Evolutionary conservation across 2,329 filamentous ascomycete genomes (phyloP).

Genomic region (Dothistroma septosporum): DNA sequence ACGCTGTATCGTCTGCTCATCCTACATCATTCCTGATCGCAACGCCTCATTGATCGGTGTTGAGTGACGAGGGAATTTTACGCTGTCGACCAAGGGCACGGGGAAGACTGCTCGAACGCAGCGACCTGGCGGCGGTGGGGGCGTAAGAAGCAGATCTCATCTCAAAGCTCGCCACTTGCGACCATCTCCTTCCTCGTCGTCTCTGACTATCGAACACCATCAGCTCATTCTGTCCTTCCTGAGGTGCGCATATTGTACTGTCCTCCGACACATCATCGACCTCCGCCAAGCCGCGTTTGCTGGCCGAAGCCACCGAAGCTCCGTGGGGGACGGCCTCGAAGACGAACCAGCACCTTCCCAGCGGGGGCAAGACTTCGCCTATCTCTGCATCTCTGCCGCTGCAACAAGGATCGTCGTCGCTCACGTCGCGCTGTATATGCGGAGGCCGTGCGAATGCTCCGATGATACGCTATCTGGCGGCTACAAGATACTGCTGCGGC

Average conservation of each 20-base stretch:
- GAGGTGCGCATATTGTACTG: not conserved
- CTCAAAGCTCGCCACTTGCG: too few relatives aligned
- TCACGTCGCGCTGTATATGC: not conserved
- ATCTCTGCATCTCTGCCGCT: not conserved
- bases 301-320: not conserved
- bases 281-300: not conserved
- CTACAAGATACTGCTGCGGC: not conserved
- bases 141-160: too few relatives aligned
- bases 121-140: too few relatives aligned
- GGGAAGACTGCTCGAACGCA: too few relatives aligned
- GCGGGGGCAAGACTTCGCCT: slow-evolving; percentile 1
- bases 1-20: too few relatives aligned
- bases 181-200: not conserved
- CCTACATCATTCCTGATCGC: too few relatives aligned
- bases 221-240: not conserved
- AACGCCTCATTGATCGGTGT: not conserved
- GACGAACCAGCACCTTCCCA: not conserved
- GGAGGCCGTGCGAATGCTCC: not conserved
- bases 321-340: not conserved
- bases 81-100: not conserved
- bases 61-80: not conserved
- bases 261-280: not conserved
- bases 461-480: not conserved
- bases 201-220: not conserved
- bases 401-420: not conserved